Evolutionary conservation across 345 rosid genomes (phyloP).

Genomic region (Cardamine occulta): DNA sequence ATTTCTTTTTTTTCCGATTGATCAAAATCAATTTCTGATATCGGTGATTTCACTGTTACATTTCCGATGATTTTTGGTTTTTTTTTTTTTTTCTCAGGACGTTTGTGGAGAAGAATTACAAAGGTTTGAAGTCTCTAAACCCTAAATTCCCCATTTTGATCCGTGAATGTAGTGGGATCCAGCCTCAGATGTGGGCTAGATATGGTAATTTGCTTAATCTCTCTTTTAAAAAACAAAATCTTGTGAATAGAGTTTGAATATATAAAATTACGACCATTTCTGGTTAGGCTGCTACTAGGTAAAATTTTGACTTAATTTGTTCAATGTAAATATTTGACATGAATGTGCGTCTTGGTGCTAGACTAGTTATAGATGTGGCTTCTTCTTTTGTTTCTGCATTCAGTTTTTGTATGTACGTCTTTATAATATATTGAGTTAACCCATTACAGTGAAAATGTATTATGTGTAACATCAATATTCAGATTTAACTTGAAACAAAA

Average conservation of each 20-base stretch:
- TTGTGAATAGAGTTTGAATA: not conserved
- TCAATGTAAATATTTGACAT: not conserved
- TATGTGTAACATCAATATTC: too few species aligned
- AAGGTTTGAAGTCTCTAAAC: conserved; percentile 80
- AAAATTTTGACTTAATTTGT: not conserved
- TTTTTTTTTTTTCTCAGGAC: conserved; percentile 47
- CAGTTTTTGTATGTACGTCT: too few species aligned
- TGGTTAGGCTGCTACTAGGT: not conserved
- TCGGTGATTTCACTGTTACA: too few species aligned
- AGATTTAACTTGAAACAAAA: too few species aligned
- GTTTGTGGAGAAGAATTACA: conserved; percentile 85
- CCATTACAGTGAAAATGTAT: too few species aligned
- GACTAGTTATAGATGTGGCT: not conserved
- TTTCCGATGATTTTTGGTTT: not conserved
- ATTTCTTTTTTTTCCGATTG: not conserved
- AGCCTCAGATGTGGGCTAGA: conserved; percentile 98
- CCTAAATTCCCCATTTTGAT: conserved; percentile 86
- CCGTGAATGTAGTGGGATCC: conserved; percentile 78
- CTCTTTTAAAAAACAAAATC: too few species aligned
- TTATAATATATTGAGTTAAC: too few species aligned
- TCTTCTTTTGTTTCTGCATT: not conserved
- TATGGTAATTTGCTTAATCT: conserved; percentile 71
- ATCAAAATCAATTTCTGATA: not conserved
- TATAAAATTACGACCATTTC: not conserved
- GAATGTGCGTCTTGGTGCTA: not conserved